phyloP scores from a whole-genome alignment of 345 rosid genomes.

The Citrus australasica region DNA sequence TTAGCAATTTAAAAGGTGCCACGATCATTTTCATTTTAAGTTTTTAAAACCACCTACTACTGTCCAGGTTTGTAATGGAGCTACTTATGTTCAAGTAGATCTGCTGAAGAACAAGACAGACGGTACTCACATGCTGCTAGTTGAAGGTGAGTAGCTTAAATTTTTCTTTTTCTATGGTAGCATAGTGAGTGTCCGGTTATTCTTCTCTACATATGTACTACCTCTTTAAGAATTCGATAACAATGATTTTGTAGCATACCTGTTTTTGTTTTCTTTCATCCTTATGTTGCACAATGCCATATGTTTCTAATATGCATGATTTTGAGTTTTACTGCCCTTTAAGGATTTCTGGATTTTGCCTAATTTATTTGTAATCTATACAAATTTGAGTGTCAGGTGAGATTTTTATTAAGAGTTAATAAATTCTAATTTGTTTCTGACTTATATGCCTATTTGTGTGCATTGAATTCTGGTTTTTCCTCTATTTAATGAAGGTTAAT shows the following conservation, averaged over 20 bases:
- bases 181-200: neutral
- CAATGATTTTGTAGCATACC: neutral
- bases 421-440: neutral
- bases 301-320: neutral
- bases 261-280: neutral
- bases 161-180: neutral
- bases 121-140: conserved; percentile 31
- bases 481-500: too few relatives aligned
- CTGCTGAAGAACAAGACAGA: conserved; percentile 40
- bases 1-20: neutral
- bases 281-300: neutral
- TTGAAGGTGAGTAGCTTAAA: conserved; percentile 37
- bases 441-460: neutral
- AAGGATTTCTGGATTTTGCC: neutral
- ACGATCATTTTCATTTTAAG: neutral
- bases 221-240: neutral
- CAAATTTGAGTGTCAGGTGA: neutral
- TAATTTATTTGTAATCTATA: neutral
- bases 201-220: neutral
- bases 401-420: neutral
- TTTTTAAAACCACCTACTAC: neutral
- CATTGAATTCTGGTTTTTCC: neutral
- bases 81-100: conserved; percentile 53
- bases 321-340: neutral
- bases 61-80: conserved; percentile 45